Base-by-base conservation (phyloP, 768 basidiomycete species). In the Boletus speciosus region DNA sequence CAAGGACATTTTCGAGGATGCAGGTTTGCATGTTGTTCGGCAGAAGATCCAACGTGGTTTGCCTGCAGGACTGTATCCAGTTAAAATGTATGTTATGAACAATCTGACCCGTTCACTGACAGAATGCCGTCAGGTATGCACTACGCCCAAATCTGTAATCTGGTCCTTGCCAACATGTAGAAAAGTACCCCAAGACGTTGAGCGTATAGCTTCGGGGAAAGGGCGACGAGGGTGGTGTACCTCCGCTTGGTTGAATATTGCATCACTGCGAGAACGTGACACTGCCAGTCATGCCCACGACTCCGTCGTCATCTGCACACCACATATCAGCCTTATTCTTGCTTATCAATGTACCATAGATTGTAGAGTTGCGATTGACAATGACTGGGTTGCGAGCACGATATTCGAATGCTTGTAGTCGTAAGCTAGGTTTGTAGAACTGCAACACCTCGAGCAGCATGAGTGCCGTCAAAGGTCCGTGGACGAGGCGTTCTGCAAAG, bases 21-120 rank as follows among this genome's bases (percentile, higher is more conserved):
- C 93, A 6, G 91, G 88, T 9, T 70, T 98, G 39, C 77, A 66
- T 6, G 69, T 98, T 25, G 67, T 94, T 12, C 73, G 79, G 61
- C 85, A 97, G 57, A 80, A 89, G 61, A 73, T 89, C 0, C 96
- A 99, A 65, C 73, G 81, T 8, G 96, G 96, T 2, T 81, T 98
- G 45, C 93, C 93, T 0, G 77, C 74, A 44, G 93, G 85, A 15
- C 66, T 98, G 51, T 97, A 86, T 68, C 77, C 78, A 27, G 94
- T 98, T 2, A 93, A 91, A 78, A 91, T 91, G 93, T 93, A 52
- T 27, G 84, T 70, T 15, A 10, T 8, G 10, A 5, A 7, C 4
- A 11, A 21, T 48, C 23, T 29, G 2, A 5, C 6, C 12, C 25
- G 29, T 19, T 55, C 21, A 42, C 57, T 59, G 50, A 70, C 39